phyloP scores from a whole-genome alignment of 2,329 filamentous ascomycete genomes.

The Lachnellula occidentalis region DNA sequence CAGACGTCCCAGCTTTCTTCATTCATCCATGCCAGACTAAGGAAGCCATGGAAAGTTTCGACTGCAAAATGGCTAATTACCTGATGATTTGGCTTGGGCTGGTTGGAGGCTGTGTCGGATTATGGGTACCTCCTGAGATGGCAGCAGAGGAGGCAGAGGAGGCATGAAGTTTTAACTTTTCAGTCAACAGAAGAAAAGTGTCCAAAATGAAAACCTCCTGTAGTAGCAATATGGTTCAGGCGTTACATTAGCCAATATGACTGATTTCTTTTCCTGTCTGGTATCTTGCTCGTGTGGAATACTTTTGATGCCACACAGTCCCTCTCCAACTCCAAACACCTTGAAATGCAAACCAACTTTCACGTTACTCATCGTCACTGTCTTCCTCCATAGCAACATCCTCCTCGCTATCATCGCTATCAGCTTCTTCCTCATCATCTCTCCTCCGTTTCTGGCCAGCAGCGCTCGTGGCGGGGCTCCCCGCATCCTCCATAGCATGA shows the following conservation, averaged over 20 bases:
- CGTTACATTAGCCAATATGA: background rate
- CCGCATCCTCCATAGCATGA: conserved; percentile 45
- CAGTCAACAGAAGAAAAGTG: no score
- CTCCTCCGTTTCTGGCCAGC: conserved; percentile 63
- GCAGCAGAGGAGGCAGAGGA: conserved; percentile 27
- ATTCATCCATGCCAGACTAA: conserved; percentile 89
- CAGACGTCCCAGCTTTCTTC: conserved; percentile 75
- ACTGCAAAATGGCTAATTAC: conserved; percentile 60
- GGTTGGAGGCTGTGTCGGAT: conserved; percentile 71
- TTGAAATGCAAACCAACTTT: conserved; percentile 8
- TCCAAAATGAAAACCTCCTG: no score
- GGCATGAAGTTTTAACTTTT: background rate
- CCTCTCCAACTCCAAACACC: conserved; percentile 23
- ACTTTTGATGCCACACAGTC: conserved; percentile 1
- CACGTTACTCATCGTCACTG: conserved; percentile 27
- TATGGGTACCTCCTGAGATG: conserved; percentile 71
- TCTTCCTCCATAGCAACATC: conserved; percentile 66
- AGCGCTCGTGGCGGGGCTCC: conserved; percentile 46
- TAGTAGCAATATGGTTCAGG: background rate
- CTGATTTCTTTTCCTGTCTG: background rate
- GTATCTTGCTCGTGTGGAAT: conserved; percentile 8
- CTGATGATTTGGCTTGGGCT: conserved; percentile 86
- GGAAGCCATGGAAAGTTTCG: conserved; percentile 66
- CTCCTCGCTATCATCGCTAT: conserved; percentile 64
- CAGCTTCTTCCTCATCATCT: conserved; percentile 61